phyloP scores from a whole-genome alignment of 192 early-diverging fungal species.

The Linnemannia schmuckeri region DNA sequence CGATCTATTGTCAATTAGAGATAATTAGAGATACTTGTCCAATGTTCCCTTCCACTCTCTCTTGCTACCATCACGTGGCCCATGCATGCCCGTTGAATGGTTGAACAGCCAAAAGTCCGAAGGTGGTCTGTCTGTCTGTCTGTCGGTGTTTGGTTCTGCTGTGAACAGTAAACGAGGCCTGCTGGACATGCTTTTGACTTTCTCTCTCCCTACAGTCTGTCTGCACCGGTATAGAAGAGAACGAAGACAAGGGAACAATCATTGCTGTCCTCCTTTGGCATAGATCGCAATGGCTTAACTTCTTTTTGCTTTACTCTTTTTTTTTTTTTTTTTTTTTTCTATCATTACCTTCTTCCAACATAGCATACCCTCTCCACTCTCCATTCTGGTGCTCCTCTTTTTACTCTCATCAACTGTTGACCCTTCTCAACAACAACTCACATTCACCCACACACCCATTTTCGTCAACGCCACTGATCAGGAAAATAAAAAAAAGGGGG shows the following conservation, averaged over 20 bases:
- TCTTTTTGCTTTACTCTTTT: neutral
- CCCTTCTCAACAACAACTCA: neutral
- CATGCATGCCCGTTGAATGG: neutral
- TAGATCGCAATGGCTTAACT: neutral
- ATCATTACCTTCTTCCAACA: neutral
- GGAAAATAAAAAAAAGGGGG: neutral
- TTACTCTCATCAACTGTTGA: neutral
- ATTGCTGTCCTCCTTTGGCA: neutral
- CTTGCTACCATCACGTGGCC: conserved; percentile 18
- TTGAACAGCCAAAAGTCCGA: neutral
- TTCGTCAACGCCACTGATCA: neutral
- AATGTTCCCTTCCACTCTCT: neutral
- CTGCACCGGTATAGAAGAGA: neutral
- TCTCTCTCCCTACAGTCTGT: neutral
- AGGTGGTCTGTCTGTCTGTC: neutral
- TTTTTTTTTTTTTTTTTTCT: conserved; percentile 10
- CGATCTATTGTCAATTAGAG: neutral
- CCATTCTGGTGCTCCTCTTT: neutral
- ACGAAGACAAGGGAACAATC: no score
- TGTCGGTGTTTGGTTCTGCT: neutral
- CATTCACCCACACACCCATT: neutral
- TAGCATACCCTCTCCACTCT: neutral
- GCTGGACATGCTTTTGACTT: conserved; percentile 1
- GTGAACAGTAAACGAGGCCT: neutral
- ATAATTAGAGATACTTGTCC: neutral